phyloP scores from a whole-genome alignment of 148 eudicot genomes.

The Arctostaphylos glauca region DNA sequence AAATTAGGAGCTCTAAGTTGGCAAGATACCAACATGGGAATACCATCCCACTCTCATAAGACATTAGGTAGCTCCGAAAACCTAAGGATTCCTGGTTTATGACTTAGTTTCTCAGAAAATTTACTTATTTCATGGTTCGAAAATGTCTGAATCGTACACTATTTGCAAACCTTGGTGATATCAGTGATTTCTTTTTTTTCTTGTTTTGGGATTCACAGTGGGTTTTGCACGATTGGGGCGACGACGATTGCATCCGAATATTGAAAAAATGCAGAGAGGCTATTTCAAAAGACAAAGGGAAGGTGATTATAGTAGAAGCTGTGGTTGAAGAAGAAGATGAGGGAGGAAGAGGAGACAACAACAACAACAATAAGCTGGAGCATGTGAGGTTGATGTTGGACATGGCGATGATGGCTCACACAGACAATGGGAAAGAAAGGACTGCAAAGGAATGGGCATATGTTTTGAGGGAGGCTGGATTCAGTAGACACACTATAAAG shows the following conservation, averaged over 20 bases:
- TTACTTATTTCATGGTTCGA: too few species aligned
- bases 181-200: neutral
- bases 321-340: conserved; percentile 47
- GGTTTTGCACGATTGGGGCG: conserved; percentile 86
- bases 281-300: conserved; percentile 48
- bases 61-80: too few species aligned
- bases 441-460: conserved; percentile 57
- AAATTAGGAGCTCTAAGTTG: too few species aligned
- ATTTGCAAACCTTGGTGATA: neutral
- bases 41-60: too few species aligned
- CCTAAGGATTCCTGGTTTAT: too few species aligned
- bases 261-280: conserved; percentile 56
- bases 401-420: conserved; percentile 84
- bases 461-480: conserved; percentile 51
- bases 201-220: conserved; percentile 20
- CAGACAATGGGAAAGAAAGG: conserved; percentile 68
- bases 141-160: too few species aligned
- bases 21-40: too few species aligned
- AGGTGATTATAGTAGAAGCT: conserved; percentile 63
- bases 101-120: too few species aligned
- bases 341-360: too few species aligned
- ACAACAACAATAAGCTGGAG: conserved; percentile 29
- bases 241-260: conserved; percentile 61
- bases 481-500: conserved; percentile 31
- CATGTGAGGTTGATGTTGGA: conserved; percentile 58